Base-by-base conservation (phyloP, 257 asterid genomes). In the Vinca minor region DNA sequence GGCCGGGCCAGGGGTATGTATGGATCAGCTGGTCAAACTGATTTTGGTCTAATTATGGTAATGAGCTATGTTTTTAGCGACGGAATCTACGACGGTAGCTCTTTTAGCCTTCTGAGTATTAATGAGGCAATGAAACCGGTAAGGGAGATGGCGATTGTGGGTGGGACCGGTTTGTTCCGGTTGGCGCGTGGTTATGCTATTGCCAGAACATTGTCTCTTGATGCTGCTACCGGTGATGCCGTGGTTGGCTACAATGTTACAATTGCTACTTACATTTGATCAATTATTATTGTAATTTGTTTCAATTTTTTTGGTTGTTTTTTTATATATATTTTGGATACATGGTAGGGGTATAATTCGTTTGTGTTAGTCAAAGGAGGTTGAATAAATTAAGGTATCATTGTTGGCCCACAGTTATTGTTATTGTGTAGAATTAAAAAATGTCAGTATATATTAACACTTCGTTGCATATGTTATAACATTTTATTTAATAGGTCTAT, bases 1-100 rank as follows among this genome's bases (percentile, higher is more conserved):
- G 97, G 97, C 1, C 84, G 84, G 21, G 97, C 97, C 25, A 71
- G 94, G 34, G 97, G 97, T 13, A n/a, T 87, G 60, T 89, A 89
- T 23, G 95, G 94, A 0, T 77, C 90, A 0, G 88, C 87, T 1
- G 85, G 86, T 41, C 86, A 79, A 66, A 64, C 82, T 2, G 94
- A 85, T 23, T 0, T 82, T 0, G 83, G 86, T 26, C 83, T 87
- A 2, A 68, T 90, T 57, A 85, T 90, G 97, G 84, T 74, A 13
- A 52, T 85, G 29, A 83, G 73, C 62, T 87, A 79, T 46, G 85
- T 78, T 1, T 85, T 90, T 70, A 70, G 67, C 0, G 92, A 87
- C 45, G 97, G 90, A 0, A 76, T 74, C 0, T 90, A 87, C 26
- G 76, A 75, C 13, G 95, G 95, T 0, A 90, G 97, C 75, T 80